These are phyloP conservation scores for Leptographium flavum DNA, from an alignment of 2,329 filamentous ascomycete genomes.

Conservation along the genomic window DNA sequence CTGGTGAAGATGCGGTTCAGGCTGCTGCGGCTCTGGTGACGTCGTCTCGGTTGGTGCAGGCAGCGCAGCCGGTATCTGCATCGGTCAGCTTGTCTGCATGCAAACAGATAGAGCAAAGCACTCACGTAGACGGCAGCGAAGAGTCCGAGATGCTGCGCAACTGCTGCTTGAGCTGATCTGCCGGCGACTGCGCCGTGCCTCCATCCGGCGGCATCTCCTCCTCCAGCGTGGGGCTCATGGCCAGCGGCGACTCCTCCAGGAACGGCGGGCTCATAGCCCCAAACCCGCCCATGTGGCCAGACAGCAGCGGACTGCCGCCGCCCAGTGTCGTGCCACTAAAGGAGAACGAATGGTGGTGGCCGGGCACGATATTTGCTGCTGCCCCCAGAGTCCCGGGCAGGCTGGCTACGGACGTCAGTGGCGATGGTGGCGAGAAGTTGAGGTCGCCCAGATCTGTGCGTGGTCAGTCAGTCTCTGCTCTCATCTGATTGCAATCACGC, in stretches of 20 bases:
- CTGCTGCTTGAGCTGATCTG: constrained; percentile 14
- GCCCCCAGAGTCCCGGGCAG: constrained; percentile 7
- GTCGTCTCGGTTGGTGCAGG: constrained; percentile 13
- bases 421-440: constrained; percentile 13
- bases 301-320: constrained; percentile 2
- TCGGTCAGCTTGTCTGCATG: not conserved
- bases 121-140: constrained; percentile 13
- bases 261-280: constrained; percentile 11
- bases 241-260: constrained; percentile 9
- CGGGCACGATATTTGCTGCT: constrained; percentile 9
- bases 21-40: constrained; percentile 15
- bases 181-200: constrained; percentile 11
- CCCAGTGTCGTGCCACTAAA: constrained; percentile 4
- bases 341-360: constrained; percentile 8
- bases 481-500: not conserved
- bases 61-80: constrained; percentile 13
- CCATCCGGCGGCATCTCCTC: constrained; percentile 3
- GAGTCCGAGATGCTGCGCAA: constrained; percentile 15
- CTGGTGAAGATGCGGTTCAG: constrained; percentile 14
- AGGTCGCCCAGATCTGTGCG: constrained; percentile 8
- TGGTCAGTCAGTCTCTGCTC: not conserved
- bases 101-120: not conserved
- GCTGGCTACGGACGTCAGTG: constrained; percentile 7
- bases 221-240: constrained; percentile 10
- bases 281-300: not conserved